These are phyloP conservation scores for Trichosporon inkin DNA, from an alignment of 1,284 basidiomycete genomes.

Conservation along the genomic window DNA sequence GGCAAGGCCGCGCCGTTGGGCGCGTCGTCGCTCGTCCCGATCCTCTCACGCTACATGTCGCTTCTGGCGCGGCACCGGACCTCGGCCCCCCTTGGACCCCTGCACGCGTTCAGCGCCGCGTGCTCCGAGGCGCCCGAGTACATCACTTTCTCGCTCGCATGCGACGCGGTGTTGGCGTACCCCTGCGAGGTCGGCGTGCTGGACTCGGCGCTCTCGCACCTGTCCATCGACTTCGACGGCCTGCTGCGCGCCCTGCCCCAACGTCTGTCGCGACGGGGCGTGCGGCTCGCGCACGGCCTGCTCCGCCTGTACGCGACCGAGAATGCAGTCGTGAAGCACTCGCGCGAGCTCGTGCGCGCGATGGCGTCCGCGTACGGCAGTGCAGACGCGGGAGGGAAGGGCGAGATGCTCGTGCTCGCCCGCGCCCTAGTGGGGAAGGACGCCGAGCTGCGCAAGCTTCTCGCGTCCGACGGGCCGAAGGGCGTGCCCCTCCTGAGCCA, in stretches of 20 bases:
- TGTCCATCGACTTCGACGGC: neutral
- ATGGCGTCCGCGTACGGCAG: slow-evolving; percentile 26
- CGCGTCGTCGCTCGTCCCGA: slow-evolving; percentile 7
- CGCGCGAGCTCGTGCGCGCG: slow-evolving; percentile 23
- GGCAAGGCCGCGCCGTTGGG: slow-evolving; percentile 6
- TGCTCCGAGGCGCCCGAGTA: neutral
- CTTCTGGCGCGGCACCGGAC: slow-evolving; percentile 16
- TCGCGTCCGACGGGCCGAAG: slow-evolving; percentile 9
- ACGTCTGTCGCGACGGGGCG: neutral
- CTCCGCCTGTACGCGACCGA: slow-evolving; percentile 6
- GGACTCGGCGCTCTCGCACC: slow-evolving; percentile 8
- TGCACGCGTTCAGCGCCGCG: slow-evolving; percentile 16
- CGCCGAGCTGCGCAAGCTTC: slow-evolving; percentile 23
- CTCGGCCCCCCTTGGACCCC: slow-evolving; percentile 11
- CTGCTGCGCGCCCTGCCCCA: neutral
- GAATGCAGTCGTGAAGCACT: slow-evolving; percentile 6
- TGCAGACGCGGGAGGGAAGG: slow-evolving; percentile 21
- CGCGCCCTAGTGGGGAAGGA: slow-evolving; percentile 21
- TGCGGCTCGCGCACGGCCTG: slow-evolving; percentile 17
- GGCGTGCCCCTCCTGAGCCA: slow-evolving; percentile 21
- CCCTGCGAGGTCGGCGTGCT: slow-evolving; percentile 14
- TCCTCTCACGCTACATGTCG: slow-evolving; percentile 4
- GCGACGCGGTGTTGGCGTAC: slow-evolving; percentile 23
- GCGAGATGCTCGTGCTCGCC: slow-evolving; percentile 29
- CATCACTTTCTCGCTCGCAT: slow-evolving; percentile 1